A percentile compares a stretch with the other conserved stretches of the same genome.
Evolutionary conservation across 129 eudicot species (phyloP).

Genomic region (Escallonia rubra): DNA sequence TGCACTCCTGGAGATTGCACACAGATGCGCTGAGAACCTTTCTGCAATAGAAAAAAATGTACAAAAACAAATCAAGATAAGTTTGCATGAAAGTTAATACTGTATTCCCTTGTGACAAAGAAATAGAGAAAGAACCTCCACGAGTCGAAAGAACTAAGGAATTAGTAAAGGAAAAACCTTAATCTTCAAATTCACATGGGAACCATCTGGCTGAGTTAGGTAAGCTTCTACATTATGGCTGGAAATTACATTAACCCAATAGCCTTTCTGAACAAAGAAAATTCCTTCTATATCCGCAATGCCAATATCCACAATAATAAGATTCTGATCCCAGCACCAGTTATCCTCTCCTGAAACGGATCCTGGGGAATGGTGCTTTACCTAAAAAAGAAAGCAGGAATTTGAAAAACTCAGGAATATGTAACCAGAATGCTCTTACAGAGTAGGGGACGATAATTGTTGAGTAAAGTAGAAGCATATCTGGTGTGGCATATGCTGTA

Average conservation of each 20-base stretch:
- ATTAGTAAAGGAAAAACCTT: conserved; percentile 40
- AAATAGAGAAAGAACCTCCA: too few species aligned
- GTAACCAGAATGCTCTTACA: too few species aligned
- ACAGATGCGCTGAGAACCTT: conserved; percentile 73
- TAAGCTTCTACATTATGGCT: conserved; percentile 84
- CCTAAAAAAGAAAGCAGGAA: conserved; percentile 31
- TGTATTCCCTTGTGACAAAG: too few species aligned
- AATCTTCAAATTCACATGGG: conserved; percentile 65
- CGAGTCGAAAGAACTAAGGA: too few species aligned
- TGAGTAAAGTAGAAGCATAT: not conserved
- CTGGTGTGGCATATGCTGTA: not conserved
- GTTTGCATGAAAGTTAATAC: conserved; percentile 1
- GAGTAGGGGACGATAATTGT: not conserved
- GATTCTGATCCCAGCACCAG: conserved; percentile 97
- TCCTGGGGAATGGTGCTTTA: conserved; percentile 49
- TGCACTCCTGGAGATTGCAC: conserved; percentile 84
- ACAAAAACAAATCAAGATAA: not conserved
- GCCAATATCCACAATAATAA: conserved; percentile 48
- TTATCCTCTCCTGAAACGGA: conserved; percentile 53
- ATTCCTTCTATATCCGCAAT: conserved; percentile 68
- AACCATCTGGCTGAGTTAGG: conserved; percentile 59
- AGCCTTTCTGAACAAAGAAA: conserved; percentile 74
- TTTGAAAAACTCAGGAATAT: not conserved
- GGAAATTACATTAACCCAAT: conserved; percentile 75
- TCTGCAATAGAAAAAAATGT: conserved; percentile 45